Percentiles rank a stretch among this genome's conserved stretches.
These are phyloP conservation scores for Aspergillus neoniger DNA, from an alignment of 2,329 filamentous ascomycete species.

Conservation along the genomic window DNA sequence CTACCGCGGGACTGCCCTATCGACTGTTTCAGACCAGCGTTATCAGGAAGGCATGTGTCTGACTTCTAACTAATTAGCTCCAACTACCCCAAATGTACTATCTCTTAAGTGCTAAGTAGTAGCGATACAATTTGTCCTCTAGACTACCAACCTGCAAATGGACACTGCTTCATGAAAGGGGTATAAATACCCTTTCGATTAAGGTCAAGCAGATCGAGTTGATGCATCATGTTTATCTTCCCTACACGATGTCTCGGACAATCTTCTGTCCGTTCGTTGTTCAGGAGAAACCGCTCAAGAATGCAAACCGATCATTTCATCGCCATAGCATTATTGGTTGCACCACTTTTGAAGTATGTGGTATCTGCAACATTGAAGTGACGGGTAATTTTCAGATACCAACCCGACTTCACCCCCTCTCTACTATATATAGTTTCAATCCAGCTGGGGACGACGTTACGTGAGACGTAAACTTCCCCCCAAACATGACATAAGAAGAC, in stretches of 20 bases:
- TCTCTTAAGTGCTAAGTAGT: too few species aligned
- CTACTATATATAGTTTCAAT: background rate
- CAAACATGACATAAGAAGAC: background rate
- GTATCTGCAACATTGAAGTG: background rate
- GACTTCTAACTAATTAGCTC: too few species aligned
- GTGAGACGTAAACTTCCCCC: background rate
- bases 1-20: constrained; percentile 10
- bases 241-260: background rate
- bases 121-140: too few species aligned
- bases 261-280: background rate
- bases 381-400: constrained; percentile 1
- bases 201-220: background rate
- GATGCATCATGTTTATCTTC: background rate
- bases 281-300: background rate
- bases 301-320: background rate
- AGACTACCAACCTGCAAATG: too few species aligned
- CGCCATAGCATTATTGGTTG: background rate
- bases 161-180: background rate
- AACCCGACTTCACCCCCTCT: background rate
- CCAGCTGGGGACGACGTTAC: background rate
- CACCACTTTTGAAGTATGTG: background rate
- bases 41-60: background rate
- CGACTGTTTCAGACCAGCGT: constrained; percentile 6
- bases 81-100: too few species aligned
- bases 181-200: too few species aligned